Evolutionary conservation across 345 rosid genomes (phyloP).

Genomic region (Jatropha curcas): DNA sequence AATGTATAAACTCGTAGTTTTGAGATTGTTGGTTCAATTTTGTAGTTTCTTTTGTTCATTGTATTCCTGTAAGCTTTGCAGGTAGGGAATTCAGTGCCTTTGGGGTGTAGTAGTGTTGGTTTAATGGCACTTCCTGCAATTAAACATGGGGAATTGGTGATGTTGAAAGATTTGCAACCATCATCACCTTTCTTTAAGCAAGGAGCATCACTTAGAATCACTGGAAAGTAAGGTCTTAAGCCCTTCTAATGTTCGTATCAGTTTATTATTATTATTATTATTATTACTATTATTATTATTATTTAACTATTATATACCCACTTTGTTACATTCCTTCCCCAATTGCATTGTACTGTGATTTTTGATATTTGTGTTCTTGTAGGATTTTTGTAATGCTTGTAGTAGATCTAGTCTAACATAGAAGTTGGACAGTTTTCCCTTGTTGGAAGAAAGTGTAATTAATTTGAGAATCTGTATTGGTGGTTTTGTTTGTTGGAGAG

Average conservation of each 20-base stretch:
- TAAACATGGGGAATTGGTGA: constrained; percentile 50
- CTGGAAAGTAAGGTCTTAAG: constrained; percentile 50
- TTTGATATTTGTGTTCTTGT: neutral
- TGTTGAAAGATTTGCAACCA: constrained; percentile 51
- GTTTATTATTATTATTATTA: too few relatives aligned
- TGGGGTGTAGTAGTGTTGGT: neutral
- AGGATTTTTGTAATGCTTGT: neutral
- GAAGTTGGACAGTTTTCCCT: neutral
- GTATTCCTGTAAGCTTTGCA: too few relatives aligned
- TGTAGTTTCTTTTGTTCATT: too few relatives aligned
- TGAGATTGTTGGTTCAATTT: too few relatives aligned
- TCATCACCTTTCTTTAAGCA: constrained; percentile 57
- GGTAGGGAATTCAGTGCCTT: neutral
- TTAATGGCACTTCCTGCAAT: constrained; percentile 43
- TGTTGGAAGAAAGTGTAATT: neutral
- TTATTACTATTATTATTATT: too few relatives aligned
- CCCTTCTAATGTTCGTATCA: neutral
- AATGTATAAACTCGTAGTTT: too few relatives aligned
- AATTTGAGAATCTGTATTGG: neutral
- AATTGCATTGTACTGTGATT: neutral
- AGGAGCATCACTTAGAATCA: constrained; percentile 65
- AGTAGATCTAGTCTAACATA: neutral
- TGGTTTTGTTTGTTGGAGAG: neutral
- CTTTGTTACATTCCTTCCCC: neutral
- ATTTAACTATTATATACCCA: neutral